These are phyloP conservation scores for Gracilaria domingensis DNA, from an alignment of 23 red algal species.

Conservation along the genomic window DNA sequence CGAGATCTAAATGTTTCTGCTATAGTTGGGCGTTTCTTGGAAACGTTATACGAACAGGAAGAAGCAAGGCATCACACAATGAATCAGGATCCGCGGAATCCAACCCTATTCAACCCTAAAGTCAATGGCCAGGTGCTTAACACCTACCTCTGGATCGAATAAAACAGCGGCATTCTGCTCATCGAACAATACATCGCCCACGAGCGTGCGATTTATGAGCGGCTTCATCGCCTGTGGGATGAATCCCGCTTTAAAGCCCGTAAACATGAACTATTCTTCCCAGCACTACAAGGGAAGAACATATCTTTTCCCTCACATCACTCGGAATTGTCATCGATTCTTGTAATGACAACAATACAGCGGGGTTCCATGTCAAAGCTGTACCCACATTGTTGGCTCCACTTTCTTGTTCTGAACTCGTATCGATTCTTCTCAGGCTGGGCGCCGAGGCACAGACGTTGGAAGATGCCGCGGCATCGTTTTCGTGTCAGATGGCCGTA, in stretches of 20 bases:
- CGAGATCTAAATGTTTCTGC: neutral
- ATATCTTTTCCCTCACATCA: conserved; percentile 44
- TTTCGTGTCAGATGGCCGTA: conserved; percentile 54
- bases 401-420: conserved; percentile 25
- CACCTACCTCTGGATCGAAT: conserved; percentile 78
- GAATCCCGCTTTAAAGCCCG: conserved; percentile 20
- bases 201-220: conserved; percentile 76
- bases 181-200: conserved; percentile 81
- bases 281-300: conserved; percentile 28
- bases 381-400: conserved; percentile 25
- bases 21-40: conserved; percentile 12
- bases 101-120: neutral
- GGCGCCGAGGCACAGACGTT: conserved; percentile 17
- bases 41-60: neutral
- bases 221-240: conserved; percentile 44
- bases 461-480: conserved; percentile 57
- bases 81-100: neutral
- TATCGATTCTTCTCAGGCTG: conserved; percentile 14
- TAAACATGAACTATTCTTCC: conserved; percentile 19
- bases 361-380: neutral
- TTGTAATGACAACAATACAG: neutral
- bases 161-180: conserved; percentile 56
- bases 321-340: conserved; percentile 47
- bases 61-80: neutral
- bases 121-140: conserved; percentile 62